Evolutionary conservation across 1,284 basidiomycete species (phyloP).

Genomic region (Ganoderma multipileum): DNA sequence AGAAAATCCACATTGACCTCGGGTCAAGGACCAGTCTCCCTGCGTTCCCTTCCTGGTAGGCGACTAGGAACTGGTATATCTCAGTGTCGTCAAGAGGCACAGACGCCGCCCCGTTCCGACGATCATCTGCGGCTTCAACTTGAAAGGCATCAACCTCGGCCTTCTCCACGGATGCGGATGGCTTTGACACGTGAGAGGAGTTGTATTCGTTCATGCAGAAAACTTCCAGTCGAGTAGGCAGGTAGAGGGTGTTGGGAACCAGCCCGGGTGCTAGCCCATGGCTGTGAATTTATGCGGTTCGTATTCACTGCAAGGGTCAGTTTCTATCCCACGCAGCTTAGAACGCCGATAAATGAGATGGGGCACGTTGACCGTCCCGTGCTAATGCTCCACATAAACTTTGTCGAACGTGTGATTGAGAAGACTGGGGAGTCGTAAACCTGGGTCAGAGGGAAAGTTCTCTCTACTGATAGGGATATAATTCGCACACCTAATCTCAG

Average conservation of each 20-base stretch:
- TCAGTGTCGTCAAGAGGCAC: background rate
- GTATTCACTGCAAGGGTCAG: background rate
- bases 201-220: background rate
- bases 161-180: background rate
- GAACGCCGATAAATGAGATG: background rate
- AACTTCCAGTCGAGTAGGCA: background rate
- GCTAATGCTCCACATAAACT: background rate
- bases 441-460: background rate
- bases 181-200: background rate
- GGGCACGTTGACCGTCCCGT: background rate
- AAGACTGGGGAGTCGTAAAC: background rate
- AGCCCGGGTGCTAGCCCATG: background rate
- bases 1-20: background rate
- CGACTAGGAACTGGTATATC: slow-evolving; percentile 11
- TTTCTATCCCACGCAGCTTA: background rate
- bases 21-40: slow-evolving; percentile 15
- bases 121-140: background rate
- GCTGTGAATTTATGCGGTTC: background rate
- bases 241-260: background rate
- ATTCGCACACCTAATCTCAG: background rate
- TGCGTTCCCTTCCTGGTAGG: slow-evolving; percentile 10
- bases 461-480: background rate
- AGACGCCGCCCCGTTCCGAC: background rate
- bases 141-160: background rate
- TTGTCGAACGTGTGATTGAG: background rate